Conservation (phyloP, 305 asterid genomes). For the Ajuga reptans region DNA sequence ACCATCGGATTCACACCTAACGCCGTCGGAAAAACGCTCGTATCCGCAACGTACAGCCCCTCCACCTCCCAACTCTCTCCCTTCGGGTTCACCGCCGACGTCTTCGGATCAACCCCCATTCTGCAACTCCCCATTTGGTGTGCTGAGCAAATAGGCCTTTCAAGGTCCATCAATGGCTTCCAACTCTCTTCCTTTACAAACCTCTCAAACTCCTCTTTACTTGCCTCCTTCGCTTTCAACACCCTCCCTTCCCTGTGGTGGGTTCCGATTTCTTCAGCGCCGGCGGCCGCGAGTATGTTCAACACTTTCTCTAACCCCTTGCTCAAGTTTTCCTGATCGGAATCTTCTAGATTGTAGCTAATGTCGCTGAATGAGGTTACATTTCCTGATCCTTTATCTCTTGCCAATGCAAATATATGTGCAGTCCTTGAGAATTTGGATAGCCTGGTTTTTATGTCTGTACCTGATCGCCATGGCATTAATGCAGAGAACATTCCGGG, state of each 20-base stretch:
- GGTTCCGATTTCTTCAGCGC: conserved; percentile 80
- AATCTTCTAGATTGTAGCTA: conserved; percentile 33
- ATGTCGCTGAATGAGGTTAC: conserved; percentile 27
- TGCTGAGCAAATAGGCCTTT: conserved; percentile 55
- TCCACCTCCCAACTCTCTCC: conserved; percentile 74
- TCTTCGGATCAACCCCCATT: conserved; percentile 53
- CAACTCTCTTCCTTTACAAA: conserved; percentile 52
- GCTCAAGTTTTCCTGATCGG: conserved; percentile 36
- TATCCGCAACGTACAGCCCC: conserved; percentile 57
- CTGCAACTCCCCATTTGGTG: conserved; percentile 90
- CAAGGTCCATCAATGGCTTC: conserved; percentile 34
- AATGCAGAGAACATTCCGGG: conserved; percentile 61
- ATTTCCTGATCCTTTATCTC: conserved; percentile 59
- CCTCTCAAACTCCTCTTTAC: conserved; percentile 38
- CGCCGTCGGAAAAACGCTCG: conserved; percentile 75
- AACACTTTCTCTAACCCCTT: conserved; percentile 45
- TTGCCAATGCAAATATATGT: conserved; percentile 46
- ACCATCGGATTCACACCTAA: conserved; percentile 86
- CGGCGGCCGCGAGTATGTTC: conserved; percentile 58
- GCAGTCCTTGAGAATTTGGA: conserved; percentile 53
- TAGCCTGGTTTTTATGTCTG: conserved; percentile 47
- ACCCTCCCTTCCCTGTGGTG: conserved; percentile 42
- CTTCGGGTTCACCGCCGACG: conserved; percentile 41
- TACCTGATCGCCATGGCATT: conserved; percentile 61
- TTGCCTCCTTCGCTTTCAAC: conserved; percentile 41